Evolutionary conservation across 2,329 filamentous ascomycete genomes (phyloP).

Genomic region (Colletotrichum tamarilloi): DNA sequence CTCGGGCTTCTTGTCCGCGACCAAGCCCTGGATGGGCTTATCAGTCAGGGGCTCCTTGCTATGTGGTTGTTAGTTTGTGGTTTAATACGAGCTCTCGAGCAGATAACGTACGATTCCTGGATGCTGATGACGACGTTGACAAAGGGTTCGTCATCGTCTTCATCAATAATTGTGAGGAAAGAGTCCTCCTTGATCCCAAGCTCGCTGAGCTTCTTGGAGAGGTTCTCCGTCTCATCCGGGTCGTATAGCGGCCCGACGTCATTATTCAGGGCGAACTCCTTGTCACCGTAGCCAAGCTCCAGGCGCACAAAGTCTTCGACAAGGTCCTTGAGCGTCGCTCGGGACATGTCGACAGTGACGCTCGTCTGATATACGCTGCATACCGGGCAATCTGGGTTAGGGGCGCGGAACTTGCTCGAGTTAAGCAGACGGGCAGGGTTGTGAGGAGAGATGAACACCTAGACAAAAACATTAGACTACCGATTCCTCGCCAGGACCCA

Average conservation of each 20-base stretch:
- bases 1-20: constrained; percentile 53
- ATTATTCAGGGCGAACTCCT: constrained; percentile 81
- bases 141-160: constrained; percentile 78
- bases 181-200: constrained; percentile 80
- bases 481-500: background rate
- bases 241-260: constrained; percentile 87
- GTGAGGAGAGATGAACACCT: constrained; percentile 84
- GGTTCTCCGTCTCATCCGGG: constrained; percentile 86
- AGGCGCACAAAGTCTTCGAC: constrained; percentile 78
- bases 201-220: constrained; percentile 81
- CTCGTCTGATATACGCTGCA: constrained; percentile 80
- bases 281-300: constrained; percentile 80
- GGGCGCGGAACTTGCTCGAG: constrained; percentile 66
- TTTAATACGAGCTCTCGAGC: background rate
- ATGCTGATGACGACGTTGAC: constrained; percentile 84
- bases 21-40: constrained; percentile 65
- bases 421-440: constrained; percentile 68
- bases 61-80: constrained; percentile 41
- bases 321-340: constrained; percentile 82
- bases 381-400: constrained; percentile 85
- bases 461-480: constrained; percentile 10
- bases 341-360: constrained; percentile 74
- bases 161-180: constrained; percentile 87
- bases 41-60: constrained; percentile 57
- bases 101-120: constrained; percentile 65